Evolutionary conservation across 169 alveolate species (phyloP).

Genomic region (Perkinsus olseni): DNA sequence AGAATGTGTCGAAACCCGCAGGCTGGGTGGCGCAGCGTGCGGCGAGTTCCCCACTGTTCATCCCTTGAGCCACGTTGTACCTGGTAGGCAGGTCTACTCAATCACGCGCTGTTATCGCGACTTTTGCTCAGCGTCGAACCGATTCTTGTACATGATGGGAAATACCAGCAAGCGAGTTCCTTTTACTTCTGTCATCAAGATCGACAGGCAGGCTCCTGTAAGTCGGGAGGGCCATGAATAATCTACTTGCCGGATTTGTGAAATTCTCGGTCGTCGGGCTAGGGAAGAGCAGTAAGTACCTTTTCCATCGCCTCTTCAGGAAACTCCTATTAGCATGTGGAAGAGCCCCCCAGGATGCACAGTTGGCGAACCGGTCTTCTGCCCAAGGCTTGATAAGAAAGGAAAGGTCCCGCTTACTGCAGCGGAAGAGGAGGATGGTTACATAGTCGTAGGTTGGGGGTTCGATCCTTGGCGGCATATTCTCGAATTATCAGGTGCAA

Average conservation of each 20-base stretch:
- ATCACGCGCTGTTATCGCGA: background rate
- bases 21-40: background rate
- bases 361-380: background rate
- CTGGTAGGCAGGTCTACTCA: background rate
- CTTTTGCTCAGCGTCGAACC: background rate
- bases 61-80: background rate
- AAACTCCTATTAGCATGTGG: background rate
- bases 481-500: background rate
- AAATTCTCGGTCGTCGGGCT: no score
- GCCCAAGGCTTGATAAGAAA: background rate
- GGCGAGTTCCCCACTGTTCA: background rate
- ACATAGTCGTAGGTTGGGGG: background rate
- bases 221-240: background rate
- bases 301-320: background rate
- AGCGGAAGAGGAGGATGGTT: background rate
- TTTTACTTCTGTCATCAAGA: background rate
- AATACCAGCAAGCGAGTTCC: background rate
- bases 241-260: no score
- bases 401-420: background rate
- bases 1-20: background rate
- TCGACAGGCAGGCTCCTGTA: background rate
- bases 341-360: background rate
- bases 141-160: background rate
- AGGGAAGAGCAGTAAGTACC: no score
- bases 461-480: background rate